These are phyloP conservation scores for Termitomyces sp. DNA, from an alignment of 768 basidiomycete genomes.

Conservation along the genomic window DNA sequence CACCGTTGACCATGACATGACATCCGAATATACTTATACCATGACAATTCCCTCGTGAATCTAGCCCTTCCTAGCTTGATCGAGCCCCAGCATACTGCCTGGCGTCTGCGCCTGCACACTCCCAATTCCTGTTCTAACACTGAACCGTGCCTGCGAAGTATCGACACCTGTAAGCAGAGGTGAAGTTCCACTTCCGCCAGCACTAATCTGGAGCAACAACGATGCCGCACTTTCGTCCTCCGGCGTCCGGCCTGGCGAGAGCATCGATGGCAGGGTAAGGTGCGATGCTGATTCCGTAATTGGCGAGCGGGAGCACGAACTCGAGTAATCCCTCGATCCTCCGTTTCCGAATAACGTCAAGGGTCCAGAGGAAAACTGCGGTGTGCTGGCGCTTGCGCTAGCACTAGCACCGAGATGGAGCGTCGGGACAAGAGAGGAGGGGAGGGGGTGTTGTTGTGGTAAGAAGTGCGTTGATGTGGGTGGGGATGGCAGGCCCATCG, in stretches of 20 bases:
- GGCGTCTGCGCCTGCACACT: slow-evolving; percentile 18
- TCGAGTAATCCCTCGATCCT: not conserved
- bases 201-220: slow-evolving; percentile 58
- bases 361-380: not conserved
- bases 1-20: not conserved
- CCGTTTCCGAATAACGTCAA: not conserved
- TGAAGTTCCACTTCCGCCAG: slow-evolving; percentile 18
- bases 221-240: slow-evolving; percentile 73
- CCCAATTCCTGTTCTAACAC: not conserved
- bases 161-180: not conserved
- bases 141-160: not conserved
- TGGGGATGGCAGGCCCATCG: slow-evolving; percentile 27
- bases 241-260: slow-evolving; percentile 33
- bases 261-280: slow-evolving; percentile 7
- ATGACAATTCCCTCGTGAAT: not conserved
- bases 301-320: not conserved
- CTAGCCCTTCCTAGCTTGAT: not conserved
- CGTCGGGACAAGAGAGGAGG: not conserved
- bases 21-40: not conserved
- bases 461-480: slow-evolving; percentile 5
- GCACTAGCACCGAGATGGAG: slow-evolving; percentile 6
- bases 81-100: slow-evolving; percentile 17
- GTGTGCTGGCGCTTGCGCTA: not conserved
- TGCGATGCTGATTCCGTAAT: not conserved
- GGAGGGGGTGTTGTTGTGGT: not conserved